These are phyloP conservation scores for Conidiobolus incongruus DNA, from an alignment of 371 early-diverging fungal genomes.

Conservation along the genomic window DNA sequence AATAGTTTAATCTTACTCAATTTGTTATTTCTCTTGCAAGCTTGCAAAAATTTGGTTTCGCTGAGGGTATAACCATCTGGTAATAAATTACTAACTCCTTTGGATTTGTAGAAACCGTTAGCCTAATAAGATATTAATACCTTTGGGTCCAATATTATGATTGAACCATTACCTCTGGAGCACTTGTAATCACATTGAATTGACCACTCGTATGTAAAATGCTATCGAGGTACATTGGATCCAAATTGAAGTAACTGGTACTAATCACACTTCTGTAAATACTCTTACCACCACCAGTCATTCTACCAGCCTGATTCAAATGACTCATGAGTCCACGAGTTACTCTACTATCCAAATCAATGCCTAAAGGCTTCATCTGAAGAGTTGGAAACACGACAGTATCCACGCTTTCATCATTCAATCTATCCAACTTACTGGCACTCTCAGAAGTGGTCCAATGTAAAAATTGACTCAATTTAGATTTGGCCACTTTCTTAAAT, in stretches of 20 bases:
- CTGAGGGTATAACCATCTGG: slow-evolving; percentile 80
- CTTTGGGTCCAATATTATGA: background rate
- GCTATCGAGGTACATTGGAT: slow-evolving; percentile 27
- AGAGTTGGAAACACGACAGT: slow-evolving; percentile 65
- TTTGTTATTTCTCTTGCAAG: slow-evolving; percentile 12
- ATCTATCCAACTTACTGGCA: background rate
- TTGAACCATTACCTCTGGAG: slow-evolving; percentile 43
- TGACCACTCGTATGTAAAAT: slow-evolving; percentile 27
- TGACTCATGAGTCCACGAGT: slow-evolving; percentile 29
- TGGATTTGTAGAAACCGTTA: slow-evolving; percentile 78
- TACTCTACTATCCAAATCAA: slow-evolving; percentile 52
- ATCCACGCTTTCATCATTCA: slow-evolving; percentile 13
- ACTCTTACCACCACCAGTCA: slow-evolving; percentile 8
- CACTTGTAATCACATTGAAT: slow-evolving; percentile 40
- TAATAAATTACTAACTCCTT: slow-evolving; percentile 63
- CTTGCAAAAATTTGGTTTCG: slow-evolving; percentile 29
- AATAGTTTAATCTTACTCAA: slow-evolving; percentile 24
- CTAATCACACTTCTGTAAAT: slow-evolving; percentile 31
- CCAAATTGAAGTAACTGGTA: slow-evolving; percentile 90
- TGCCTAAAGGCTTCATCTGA: slow-evolving; percentile 65
- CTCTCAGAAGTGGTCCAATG: background rate
- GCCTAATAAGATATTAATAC: slow-evolving; percentile 21
- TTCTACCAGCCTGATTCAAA: slow-evolving; percentile 13
- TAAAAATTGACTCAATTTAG: slow-evolving; percentile 23
- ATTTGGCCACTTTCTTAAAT: slow-evolving; percentile 27